phyloP scores from a whole-genome alignment of 495 filamentous ascomycete genomes.

The Neurospora hispaniola region DNA sequence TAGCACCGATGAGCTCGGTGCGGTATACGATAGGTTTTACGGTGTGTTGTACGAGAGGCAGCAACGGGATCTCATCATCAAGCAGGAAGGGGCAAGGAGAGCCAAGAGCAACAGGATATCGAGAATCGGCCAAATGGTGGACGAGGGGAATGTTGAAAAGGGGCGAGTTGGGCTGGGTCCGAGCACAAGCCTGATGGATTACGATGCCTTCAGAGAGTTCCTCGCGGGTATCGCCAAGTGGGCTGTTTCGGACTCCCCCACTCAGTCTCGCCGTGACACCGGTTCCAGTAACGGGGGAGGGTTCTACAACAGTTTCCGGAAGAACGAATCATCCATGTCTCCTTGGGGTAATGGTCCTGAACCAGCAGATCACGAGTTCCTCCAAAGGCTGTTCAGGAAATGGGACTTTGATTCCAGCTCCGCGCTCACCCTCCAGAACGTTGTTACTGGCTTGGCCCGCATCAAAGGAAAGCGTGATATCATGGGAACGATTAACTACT shows the following conservation, averaged over 20 bases:
- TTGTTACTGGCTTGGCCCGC: conserved; percentile 78
- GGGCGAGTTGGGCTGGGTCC: conserved; percentile 85
- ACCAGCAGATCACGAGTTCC: conserved; percentile 91
- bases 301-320: conserved; percentile 41
- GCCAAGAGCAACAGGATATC: conserved; percentile 35
- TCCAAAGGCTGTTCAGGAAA: conserved; percentile 74
- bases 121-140: neutral
- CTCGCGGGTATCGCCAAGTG: conserved; percentile 79
- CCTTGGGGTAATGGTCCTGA: conserved; percentile 70
- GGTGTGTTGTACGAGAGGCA: conserved; percentile 81
- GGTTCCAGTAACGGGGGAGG: conserved; percentile 39
- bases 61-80: conserved; percentile 64
- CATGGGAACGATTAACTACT: conserved; percentile 94
- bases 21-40: conserved; percentile 89
- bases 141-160: conserved; percentile 45
- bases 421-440: conserved; percentile 75
- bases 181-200: conserved; percentile 86
- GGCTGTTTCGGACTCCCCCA: conserved; percentile 71
- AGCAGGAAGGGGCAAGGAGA: conserved; percentile 61
- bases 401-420: conserved; percentile 74
- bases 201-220: conserved; percentile 90
- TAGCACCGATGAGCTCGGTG: conserved; percentile 71
- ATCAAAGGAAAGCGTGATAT: conserved; percentile 91
- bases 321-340: conserved; percentile 39
- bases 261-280: conserved; percentile 45